phyloP scores from a whole-genome alignment of 805 yeast species.

The Candida montana region DNA sequence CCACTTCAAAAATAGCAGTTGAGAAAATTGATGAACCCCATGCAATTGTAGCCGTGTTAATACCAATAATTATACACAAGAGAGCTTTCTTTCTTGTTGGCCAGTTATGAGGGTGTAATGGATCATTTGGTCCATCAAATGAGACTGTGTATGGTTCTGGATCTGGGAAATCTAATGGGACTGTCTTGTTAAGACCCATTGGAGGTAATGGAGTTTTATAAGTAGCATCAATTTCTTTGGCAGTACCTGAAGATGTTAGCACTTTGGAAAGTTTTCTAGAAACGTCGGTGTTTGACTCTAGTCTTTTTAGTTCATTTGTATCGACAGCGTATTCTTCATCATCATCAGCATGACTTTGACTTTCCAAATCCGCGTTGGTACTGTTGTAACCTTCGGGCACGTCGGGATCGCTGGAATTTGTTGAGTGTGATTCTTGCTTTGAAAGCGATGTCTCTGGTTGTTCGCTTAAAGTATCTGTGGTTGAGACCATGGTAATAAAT shows the following conservation, averaged over 20 bases:
- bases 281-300: conserved; percentile 18
- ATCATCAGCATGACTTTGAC: background rate
- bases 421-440: background rate
- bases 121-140: conserved; percentile 76
- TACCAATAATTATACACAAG: conserved; percentile 42
- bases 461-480: no score
- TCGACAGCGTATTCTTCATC: conserved; percentile 1
- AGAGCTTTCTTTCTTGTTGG: conserved; percentile 39
- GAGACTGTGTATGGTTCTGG: conserved; percentile 62
- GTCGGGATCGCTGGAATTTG: background rate
- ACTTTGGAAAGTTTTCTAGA: conserved; percentile 36
- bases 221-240: conserved; percentile 25
- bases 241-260: conserved; percentile 33
- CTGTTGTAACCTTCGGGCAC: background rate
- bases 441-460: no score
- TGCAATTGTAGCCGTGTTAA: conserved; percentile 46
- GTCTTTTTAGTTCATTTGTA: conserved; percentile 4
- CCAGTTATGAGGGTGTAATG: conserved; percentile 80
- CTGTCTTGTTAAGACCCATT: conserved; percentile 63
- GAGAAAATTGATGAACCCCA: conserved; percentile 86
- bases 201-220: conserved; percentile 38
- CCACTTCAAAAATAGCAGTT: conserved; percentile 46
- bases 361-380: background rate
- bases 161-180: conserved; percentile 45
- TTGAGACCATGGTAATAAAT: no score